phyloP scores from a whole-genome alignment of 192 early-diverging fungal species.

The Rhizoclosmatium sp. region DNA sequence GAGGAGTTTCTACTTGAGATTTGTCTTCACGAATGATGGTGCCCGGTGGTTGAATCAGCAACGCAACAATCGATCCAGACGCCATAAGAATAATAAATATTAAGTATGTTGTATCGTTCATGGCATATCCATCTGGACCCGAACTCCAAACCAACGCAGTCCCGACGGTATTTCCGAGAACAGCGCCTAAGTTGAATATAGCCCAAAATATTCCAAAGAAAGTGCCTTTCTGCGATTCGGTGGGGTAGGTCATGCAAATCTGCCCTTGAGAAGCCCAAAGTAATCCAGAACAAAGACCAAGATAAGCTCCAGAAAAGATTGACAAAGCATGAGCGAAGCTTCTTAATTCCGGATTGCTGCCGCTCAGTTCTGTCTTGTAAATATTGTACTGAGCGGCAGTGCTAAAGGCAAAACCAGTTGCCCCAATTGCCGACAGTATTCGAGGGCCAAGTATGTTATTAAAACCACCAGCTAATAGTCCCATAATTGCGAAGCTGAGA shows the following conservation, averaged over 20 bases:
- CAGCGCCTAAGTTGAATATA: conserved; percentile 83
- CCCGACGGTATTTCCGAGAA: conserved; percentile 77
- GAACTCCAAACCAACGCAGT: conserved; percentile 74
- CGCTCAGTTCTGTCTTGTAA: conserved; percentile 68
- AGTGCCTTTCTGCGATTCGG: conserved; percentile 77
- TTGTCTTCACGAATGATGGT: conserved; percentile 76
- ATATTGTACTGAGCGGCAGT: conserved; percentile 75
- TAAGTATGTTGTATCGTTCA: conserved; percentile 74
- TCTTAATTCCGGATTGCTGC: conserved; percentile 28
- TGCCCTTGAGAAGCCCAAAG: conserved; percentile 61
- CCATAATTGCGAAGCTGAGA: too few relatives aligned
- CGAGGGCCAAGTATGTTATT: too few relatives aligned
- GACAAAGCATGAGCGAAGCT: conserved; percentile 53
- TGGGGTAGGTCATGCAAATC: conserved; percentile 87
- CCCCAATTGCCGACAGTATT: conserved; percentile 67
- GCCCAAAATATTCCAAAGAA: conserved; percentile 87
- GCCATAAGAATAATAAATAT: conserved; percentile 73
- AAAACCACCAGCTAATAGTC: too few relatives aligned
- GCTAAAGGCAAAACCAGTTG: conserved; percentile 75
- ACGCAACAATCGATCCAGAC: conserved; percentile 46
- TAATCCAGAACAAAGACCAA: conserved; percentile 84
- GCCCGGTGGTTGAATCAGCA: conserved; percentile 64
- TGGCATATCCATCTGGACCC: conserved; percentile 22
- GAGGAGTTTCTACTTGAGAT: conserved; percentile 66
- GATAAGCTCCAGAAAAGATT: conserved; percentile 75